Percentiles rank a stretch among this genome's conserved stretches.
These are phyloP conservation scores for Psidium guajava DNA, from an alignment of 345 rosid species.

Conservation along the genomic window DNA sequence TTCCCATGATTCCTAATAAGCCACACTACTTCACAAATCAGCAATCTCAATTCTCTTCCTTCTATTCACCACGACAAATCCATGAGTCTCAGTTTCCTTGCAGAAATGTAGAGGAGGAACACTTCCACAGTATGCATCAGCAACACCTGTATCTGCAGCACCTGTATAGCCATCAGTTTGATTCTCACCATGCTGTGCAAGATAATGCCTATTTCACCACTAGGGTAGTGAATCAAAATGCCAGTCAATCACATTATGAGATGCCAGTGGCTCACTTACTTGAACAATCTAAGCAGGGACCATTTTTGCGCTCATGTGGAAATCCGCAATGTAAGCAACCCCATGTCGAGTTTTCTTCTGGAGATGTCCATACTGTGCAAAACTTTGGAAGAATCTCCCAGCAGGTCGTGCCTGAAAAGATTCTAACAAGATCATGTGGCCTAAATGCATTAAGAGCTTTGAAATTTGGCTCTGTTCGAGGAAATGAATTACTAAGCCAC, in stretches of 20 bases:
- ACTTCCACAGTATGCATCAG: constrained; percentile 25
- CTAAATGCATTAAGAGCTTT: constrained; percentile 32
- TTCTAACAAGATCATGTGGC: constrained; percentile 50
- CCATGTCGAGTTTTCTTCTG: background rate
- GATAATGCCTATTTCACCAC: constrained; percentile 13
- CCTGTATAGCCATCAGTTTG: constrained; percentile 19
- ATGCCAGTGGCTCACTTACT: constrained; percentile 7
- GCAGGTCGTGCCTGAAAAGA: constrained; percentile 45
- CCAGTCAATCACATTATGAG: constrained; percentile 34
- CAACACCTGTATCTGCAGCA: constrained; percentile 35
- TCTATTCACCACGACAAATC: constrained; percentile 24
- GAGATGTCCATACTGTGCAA: constrained; percentile 10
- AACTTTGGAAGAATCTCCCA: constrained; percentile 23
- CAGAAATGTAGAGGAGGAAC: constrained; percentile 42
- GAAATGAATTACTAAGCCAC: constrained; percentile 21
- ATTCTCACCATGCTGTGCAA: constrained; percentile 23
- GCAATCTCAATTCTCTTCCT: constrained; percentile 26
- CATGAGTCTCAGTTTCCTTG: constrained; percentile 30
- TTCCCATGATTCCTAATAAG: constrained; percentile 6
- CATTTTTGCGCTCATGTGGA: constrained; percentile 18
- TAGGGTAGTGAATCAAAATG: constrained; percentile 14
- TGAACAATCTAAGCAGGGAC: constrained; percentile 15
- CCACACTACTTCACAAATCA: constrained; percentile 25
- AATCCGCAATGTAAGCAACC: constrained; percentile 16
- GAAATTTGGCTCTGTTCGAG: constrained; percentile 33